Evolutionary conservation across 495 filamentous ascomycete species (phyloP).

Genomic region (Podospora australis): DNA sequence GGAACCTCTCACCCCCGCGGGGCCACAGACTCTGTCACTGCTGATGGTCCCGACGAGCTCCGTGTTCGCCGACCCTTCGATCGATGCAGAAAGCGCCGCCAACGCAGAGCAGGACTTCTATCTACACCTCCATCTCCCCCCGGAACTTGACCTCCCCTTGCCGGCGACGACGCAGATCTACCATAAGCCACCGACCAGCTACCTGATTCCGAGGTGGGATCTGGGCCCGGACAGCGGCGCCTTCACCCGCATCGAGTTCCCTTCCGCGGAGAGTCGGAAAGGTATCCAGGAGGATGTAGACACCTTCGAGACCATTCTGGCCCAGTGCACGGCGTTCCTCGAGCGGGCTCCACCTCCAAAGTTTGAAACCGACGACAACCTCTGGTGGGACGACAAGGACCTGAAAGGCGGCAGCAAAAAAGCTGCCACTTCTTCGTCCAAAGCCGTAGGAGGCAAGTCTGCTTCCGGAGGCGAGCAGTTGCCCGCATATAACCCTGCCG

Average conservation of each 20-base stretch:
- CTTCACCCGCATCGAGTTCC: constrained; percentile 88
- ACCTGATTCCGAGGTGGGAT: constrained; percentile 91
- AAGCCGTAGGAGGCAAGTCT: background rate
- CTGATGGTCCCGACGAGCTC: constrained; percentile 89
- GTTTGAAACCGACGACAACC: background rate
- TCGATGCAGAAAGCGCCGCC: constrained; percentile 45
- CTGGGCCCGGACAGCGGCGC: constrained; percentile 77
- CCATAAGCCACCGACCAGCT: constrained; percentile 81
- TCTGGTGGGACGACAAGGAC: constrained; percentile 19
- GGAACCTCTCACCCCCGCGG: constrained; percentile 70
- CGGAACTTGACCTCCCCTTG: constrained; percentile 85
- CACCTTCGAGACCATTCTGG: constrained; percentile 93
- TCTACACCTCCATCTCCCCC: constrained; percentile 84
- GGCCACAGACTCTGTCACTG: constrained; percentile 81
- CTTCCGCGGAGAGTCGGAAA: constrained; percentile 57
- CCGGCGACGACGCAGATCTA: constrained; percentile 93
- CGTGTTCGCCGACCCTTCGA: constrained; percentile 55
- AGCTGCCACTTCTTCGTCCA: constrained; percentile 40
- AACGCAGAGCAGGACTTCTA: constrained; percentile 87
- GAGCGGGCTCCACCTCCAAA: constrained; percentile 64
- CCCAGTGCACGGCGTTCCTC: constrained; percentile 90
- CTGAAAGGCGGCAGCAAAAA: constrained; percentile 42
- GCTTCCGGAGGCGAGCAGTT: constrained; percentile 34
- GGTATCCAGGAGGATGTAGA: constrained; percentile 87
- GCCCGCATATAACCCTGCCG: constrained; percentile 70